Percentiles rank a stretch among this genome's conserved stretches.
These are phyloP conservation scores for Talaromyces ruber DNA, from an alignment of 495 filamentous ascomycete species.

Conservation along the genomic window DNA sequence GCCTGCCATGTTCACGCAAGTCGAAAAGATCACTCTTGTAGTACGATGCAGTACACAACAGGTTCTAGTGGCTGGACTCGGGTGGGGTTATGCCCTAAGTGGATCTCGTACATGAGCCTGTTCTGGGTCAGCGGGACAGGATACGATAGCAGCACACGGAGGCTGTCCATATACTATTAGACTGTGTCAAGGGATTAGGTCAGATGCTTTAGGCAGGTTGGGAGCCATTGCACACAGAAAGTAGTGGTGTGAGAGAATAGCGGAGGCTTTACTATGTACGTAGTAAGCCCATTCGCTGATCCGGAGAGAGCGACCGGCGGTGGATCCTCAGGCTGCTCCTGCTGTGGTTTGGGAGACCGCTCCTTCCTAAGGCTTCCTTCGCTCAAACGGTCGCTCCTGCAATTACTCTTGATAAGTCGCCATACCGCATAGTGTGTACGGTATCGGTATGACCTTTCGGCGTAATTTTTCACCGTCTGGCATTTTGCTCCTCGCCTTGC, in stretches of 20 bases:
- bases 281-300: slow-evolving; percentile 7
- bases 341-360: too few relatives aligned
- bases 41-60: too few relatives aligned
- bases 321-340: neutral
- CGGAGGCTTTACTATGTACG: too few relatives aligned
- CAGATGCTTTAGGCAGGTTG: neutral
- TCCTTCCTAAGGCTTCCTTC: neutral
- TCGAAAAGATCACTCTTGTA: too few relatives aligned
- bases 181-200: neutral
- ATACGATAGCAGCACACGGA: too few relatives aligned
- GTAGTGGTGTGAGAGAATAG: neutral
- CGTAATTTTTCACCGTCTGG: neutral
- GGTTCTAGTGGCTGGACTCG: too few relatives aligned
- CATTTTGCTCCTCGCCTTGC: neutral
- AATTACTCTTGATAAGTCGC: too few relatives aligned
- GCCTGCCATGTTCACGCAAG: too few relatives aligned
- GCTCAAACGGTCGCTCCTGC: neutral
- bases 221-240: neutral
- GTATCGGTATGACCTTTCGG: too few relatives aligned
- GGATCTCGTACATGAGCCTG: neutral
- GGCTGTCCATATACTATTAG: neutral
- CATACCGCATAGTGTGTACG: too few relatives aligned
- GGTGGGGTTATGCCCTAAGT: neutral
- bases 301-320: slow-evolving; percentile 3
- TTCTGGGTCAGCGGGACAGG: too few relatives aligned